These are phyloP conservation scores for Stenogyne calaminthoides DNA, from an alignment of 305 asterid genomes.

Conservation along the genomic window DNA sequence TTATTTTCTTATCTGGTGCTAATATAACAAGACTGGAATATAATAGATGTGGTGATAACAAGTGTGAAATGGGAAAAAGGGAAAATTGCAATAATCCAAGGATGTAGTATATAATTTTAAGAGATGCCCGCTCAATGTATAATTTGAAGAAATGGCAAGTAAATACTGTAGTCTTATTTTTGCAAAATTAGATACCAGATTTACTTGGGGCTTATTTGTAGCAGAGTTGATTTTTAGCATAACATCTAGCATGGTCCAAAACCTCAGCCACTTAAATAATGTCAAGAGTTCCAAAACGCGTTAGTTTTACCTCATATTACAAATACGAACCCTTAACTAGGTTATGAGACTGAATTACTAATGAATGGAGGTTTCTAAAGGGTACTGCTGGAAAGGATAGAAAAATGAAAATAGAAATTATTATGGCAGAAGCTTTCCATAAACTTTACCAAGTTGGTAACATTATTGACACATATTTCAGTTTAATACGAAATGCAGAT, in stretches of 20 bases:
- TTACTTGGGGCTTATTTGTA: background rate
- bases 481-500: conserved; percentile 3
- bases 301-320: background rate
- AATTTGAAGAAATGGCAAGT: background rate
- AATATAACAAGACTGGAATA: background rate
- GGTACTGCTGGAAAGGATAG: background rate
- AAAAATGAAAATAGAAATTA: background rate
- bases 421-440: background rate
- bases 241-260: background rate
- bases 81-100: background rate
- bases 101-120: background rate
- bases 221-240: background rate
- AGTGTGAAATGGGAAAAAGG: background rate
- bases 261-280: background rate
- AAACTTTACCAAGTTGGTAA: conserved; percentile 3
- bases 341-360: background rate
- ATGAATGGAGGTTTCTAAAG: background rate
- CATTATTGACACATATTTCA: background rate
- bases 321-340: background rate
- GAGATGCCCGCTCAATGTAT: background rate
- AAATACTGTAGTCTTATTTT: background rate
- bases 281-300: background rate
- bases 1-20: background rate
- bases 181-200: background rate
- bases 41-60: background rate